Conservation (phyloP, 352 stramenopile genomes). For the Elongisporangium prolatum region DNA sequence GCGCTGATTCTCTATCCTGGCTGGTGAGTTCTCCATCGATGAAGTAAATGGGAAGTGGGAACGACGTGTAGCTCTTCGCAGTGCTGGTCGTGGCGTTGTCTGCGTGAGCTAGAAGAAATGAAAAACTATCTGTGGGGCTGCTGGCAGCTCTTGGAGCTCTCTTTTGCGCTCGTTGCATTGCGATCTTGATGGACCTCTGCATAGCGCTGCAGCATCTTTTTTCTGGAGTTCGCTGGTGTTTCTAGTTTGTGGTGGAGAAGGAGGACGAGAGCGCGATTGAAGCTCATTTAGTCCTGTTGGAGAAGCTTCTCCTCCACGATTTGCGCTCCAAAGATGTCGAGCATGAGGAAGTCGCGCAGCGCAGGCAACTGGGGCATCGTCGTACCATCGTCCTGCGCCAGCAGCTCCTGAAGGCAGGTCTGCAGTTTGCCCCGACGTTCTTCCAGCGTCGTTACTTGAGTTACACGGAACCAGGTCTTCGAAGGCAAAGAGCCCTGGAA, state of each 20-base stretch:
- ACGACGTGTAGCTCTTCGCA: background rate
- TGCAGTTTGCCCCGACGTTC: slow-evolving; percentile 60
- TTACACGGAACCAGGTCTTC: slow-evolving; percentile 81
- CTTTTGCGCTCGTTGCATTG: background rate
- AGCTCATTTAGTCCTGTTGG: slow-evolving; percentile 3
- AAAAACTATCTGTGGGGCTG: background rate
- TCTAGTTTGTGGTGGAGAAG: background rate
- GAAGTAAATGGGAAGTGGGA: background rate
- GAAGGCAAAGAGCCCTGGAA: slow-evolving; percentile 64
- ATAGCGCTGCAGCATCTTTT: background rate
- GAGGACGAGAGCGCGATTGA: background rate
- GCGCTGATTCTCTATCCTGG: background rate
- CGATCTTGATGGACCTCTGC: background rate
- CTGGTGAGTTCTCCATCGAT: background rate
- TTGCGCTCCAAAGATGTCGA: slow-evolving; percentile 73
- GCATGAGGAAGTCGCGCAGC: slow-evolving; percentile 75
- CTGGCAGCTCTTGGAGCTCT: background rate
- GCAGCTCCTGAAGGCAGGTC: slow-evolving; percentile 38
- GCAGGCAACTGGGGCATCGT: slow-evolving; percentile 37
- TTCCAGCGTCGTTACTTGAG: slow-evolving; percentile 48
- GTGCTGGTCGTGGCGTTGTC: background rate
- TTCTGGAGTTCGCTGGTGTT: background rate
- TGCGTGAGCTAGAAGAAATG: background rate
- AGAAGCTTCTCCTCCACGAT: slow-evolving; percentile 56
- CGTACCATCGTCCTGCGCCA: slow-evolving; percentile 28